phyloP scores from a whole-genome alignment of 2,329 filamentous ascomycete genomes.

The Phialophora expanda region DNA sequence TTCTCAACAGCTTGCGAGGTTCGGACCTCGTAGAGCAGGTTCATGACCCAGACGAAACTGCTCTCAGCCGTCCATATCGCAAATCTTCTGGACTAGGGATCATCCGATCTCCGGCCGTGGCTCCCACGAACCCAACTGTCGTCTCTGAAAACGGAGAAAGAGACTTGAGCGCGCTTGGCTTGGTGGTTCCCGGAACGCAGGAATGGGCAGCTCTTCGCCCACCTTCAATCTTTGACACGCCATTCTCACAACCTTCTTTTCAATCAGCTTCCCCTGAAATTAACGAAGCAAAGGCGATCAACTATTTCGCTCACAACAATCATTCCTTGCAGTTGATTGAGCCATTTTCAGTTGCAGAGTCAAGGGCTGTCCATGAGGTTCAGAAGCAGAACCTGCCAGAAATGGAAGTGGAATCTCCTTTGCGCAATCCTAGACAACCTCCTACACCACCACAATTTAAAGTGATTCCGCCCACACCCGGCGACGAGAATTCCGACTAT shows the following conservation, averaged over 20 bases:
- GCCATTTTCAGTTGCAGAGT: conserved; percentile 47
- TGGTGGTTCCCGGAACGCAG: conserved; percentile 42
- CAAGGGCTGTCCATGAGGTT: conserved; percentile 42
- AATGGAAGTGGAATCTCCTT: conserved; percentile 58
- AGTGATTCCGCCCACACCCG: conserved; percentile 59
- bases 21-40: conserved; percentile 14
- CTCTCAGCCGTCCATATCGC: not conserved
- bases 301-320: conserved; percentile 68
- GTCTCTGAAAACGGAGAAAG: conserved; percentile 7
- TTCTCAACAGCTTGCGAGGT: conserved; percentile 27
- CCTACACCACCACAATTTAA: conserved; percentile 63
- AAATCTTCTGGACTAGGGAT: conserved; percentile 12
- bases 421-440: conserved; percentile 63
- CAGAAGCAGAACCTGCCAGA: conserved; percentile 41
- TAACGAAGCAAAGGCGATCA: conserved; percentile 65
- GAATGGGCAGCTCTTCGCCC: conserved; percentile 52
- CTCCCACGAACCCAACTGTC: not conserved
- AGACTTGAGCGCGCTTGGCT: conserved; percentile 21
- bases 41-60: not conserved
- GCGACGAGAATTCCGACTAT: conserved; percentile 50
- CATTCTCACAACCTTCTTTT: conserved; percentile 52
- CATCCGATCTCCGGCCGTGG: conserved; percentile 4
- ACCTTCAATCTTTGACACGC: conserved; percentile 56
- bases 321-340: conserved; percentile 69
- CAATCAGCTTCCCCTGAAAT: conserved; percentile 62